Conservation (phyloP, 1,284 basidiomycete species). For the Tilletiopsis washingtonensis region DNA sequence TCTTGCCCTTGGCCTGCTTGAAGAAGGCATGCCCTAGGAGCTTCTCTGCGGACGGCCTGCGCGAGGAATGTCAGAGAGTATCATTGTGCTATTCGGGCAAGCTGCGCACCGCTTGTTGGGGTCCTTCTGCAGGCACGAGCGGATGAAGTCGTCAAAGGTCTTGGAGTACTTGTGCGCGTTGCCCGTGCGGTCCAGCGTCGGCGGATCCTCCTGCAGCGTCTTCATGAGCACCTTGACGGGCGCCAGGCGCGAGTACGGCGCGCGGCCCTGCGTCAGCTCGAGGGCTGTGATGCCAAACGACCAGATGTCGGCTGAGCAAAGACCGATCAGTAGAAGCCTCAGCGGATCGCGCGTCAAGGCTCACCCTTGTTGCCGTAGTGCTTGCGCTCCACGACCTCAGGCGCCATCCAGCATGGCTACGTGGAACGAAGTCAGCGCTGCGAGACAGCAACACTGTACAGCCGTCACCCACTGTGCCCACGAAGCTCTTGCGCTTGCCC, state of each 20-base stretch:
- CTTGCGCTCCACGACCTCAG: slow-evolving; percentile 73
- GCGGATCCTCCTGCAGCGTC: slow-evolving; percentile 51
- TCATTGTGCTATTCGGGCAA: background rate
- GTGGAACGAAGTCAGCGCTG: too few species aligned
- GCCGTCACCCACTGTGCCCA: slow-evolving; percentile 57
- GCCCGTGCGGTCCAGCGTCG: slow-evolving; percentile 63
- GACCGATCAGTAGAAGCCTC: background rate
- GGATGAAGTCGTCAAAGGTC: slow-evolving; percentile 70
- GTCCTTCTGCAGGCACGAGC: slow-evolving; percentile 73
- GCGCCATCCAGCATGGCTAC: slow-evolving; percentile 82
- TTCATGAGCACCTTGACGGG: slow-evolving; percentile 67
- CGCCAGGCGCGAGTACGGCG: slow-evolving; percentile 68
- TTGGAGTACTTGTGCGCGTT: slow-evolving; percentile 71
- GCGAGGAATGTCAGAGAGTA: background rate
- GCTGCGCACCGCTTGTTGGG: slow-evolving; percentile 58
- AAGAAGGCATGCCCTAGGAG: slow-evolving; percentile 74
- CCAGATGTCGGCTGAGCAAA: slow-evolving; percentile 76
- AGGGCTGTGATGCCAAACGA: slow-evolving; percentile 79
- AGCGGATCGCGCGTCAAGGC: too few species aligned
- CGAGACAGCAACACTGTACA: too few species aligned
- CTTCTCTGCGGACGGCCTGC: slow-evolving; percentile 65
- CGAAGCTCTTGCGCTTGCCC: slow-evolving; percentile 67
- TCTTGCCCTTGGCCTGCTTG: slow-evolving; percentile 64
- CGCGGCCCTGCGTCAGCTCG: slow-evolving; percentile 71
- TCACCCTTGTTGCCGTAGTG: slow-evolving; percentile 61